Evolutionary conservation across 768 basidiomycete species (phyloP).

Genomic region (Baorangia bicolor): DNA sequence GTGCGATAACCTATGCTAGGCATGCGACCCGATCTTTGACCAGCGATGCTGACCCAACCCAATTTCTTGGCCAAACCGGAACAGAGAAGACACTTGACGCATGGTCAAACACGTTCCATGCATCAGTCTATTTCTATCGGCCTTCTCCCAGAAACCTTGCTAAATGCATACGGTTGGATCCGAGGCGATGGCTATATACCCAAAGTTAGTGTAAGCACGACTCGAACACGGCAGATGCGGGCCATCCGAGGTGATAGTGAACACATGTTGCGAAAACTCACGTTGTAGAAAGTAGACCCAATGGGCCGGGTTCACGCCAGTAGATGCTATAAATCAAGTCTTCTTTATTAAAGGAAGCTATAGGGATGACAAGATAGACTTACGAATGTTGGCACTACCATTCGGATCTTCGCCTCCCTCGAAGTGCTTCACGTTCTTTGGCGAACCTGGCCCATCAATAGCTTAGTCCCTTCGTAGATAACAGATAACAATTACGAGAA

Average conservation of each 20-base stretch:
- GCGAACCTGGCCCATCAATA: slow-evolving; percentile 19
- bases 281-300: slow-evolving; percentile 46
- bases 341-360: neutral
- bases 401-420: slow-evolving; percentile 44
- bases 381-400: slow-evolving; percentile 50
- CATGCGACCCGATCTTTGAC: neutral
- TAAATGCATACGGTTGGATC: slow-evolving; percentile 34
- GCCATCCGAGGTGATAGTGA: neutral
- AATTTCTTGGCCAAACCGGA: neutral
- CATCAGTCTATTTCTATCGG: neutral
- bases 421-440: slow-evolving; percentile 41
- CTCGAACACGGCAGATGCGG: neutral
- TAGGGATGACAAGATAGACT: slow-evolving; percentile 6
- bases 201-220: slow-evolving; percentile 6
- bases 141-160: neutral
- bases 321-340: slow-evolving; percentile 36
- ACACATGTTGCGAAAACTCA: slow-evolving; percentile 19
- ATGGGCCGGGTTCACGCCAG: slow-evolving; percentile 48
- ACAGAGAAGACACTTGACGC: neutral
- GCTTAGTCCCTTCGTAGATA: slow-evolving; percentile 2
- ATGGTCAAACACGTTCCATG: neutral
- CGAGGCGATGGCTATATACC: slow-evolving; percentile 28
- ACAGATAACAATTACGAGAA: neutral
- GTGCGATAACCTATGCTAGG: neutral
- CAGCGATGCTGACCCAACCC: neutral